Evolutionary conservation across 345 rosid species (phyloP).

Genomic region (Eutrema yunnanense): DNA sequence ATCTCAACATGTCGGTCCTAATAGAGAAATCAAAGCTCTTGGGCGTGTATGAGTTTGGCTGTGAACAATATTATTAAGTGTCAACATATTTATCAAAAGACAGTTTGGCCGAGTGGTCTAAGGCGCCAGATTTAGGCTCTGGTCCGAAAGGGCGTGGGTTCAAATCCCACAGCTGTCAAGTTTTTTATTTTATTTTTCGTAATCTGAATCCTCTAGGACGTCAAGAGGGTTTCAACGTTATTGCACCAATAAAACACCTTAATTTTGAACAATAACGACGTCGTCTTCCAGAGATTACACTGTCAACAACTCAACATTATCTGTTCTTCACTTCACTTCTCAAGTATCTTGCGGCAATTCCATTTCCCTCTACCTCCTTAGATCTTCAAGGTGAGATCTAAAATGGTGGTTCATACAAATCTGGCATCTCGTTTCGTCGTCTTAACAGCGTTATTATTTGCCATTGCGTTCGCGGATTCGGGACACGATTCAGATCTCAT

Average conservation of each 20-base stretch:
- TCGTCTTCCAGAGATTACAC: background rate
- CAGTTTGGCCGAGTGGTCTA: conserved; percentile 99
- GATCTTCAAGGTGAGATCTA: background rate
- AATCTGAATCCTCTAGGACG: background rate
- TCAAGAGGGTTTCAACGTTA: background rate
- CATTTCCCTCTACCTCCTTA: background rate
- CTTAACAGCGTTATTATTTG: conserved; percentile 11
- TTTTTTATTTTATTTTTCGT: background rate
- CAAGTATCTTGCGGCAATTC: background rate
- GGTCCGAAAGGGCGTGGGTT: conserved; percentile 99
- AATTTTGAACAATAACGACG: background rate
- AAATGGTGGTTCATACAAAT: background rate
- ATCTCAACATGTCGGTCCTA: background rate
- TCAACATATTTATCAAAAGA: background rate
- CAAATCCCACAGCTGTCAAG: conserved; percentile 98
- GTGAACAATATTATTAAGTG: background rate
- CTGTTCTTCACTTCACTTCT: background rate
- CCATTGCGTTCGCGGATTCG: background rate
- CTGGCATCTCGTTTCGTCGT: background rate
- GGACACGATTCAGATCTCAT: conserved; percentile 34
- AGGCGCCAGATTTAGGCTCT: conserved; percentile 99
- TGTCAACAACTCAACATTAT: background rate
- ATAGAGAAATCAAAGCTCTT: background rate
- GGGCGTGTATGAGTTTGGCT: background rate
- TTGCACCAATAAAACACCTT: background rate